phyloP scores from a whole-genome alignment of 768 basidiomycete genomes.

The Lactarius quietus region DNA sequence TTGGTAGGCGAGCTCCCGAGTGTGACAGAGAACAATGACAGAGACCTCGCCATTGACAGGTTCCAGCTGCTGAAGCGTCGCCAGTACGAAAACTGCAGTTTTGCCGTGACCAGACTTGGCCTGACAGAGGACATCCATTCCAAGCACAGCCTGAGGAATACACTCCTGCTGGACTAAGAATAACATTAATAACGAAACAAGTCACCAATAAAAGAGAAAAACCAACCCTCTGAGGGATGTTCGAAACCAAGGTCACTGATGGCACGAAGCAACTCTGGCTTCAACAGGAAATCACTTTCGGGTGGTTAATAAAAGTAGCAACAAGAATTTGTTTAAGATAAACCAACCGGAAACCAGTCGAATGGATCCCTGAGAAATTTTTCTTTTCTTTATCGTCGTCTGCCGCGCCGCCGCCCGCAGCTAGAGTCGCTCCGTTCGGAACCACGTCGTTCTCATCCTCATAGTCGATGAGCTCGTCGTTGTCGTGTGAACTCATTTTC shows the following conservation, averaged over 20 bases:
- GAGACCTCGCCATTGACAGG: slow-evolving; percentile 98
- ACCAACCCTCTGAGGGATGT: slow-evolving; percentile 95
- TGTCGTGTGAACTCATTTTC: slow-evolving; percentile 75
- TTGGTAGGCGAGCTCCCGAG: slow-evolving; percentile 98
- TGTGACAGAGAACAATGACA: slow-evolving; percentile 97
- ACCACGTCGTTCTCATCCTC: slow-evolving; percentile 85
- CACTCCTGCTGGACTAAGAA: slow-evolving; percentile 96
- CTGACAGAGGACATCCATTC: slow-evolving; percentile 99
- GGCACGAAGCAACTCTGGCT: slow-evolving; percentile 93
- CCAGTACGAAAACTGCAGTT: slow-evolving; percentile 98
- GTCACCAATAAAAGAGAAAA: neutral
- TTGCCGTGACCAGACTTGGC: slow-evolving; percentile 99
- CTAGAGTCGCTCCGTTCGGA: slow-evolving; percentile 52
- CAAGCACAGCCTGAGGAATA: slow-evolving; percentile 98
- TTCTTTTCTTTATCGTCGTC: slow-evolving; percentile 80
- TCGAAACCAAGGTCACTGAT: slow-evolving; percentile 99
- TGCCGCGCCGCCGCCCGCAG: slow-evolving; percentile 46
- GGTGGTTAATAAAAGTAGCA: slow-evolving; percentile 18
- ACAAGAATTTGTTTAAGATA: neutral
- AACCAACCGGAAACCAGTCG: slow-evolving; percentile 96
- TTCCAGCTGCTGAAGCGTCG: slow-evolving; percentile 96
- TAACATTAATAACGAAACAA: slow-evolving; percentile 2
- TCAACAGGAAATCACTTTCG: slow-evolving; percentile 91
- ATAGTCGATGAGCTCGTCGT: slow-evolving; percentile 92
- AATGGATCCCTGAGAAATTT: slow-evolving; percentile 99